Base-by-base conservation (phyloP, 768 basidiomycete species). In the Phaeotremella fagi region DNA sequence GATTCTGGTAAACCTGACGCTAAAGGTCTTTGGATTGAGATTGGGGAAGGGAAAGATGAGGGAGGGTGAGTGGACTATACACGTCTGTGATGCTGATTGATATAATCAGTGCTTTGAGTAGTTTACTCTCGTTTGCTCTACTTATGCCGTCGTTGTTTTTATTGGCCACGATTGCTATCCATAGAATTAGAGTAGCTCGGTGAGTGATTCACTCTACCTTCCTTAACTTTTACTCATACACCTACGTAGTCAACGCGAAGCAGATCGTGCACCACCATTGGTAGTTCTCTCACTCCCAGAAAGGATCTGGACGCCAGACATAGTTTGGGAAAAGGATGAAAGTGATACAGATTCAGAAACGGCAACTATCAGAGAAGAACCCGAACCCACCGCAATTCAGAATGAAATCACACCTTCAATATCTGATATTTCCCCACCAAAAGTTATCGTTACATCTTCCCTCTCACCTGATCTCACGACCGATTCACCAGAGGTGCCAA, bases 131-230 rank as follows among this genome's bases (percentile, higher is more conserved):
- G 54, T 79, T 90, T 55, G 88, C 97, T 31, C 80, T 97, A 48
- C 81, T 97, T 55, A 83, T 97, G 16, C 94, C 94, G 2, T 90
- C 89, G 5, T 79, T 85, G 24, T 80, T 98, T 57, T 91, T 92
- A 1, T 85, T 95, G 67, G 75, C 88, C 56, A 94, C 91, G 1
- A 83, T 95, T 35, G 80, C 94, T 53, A 80, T 95, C 15, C 91
- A 95, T 65, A 88, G 91, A 36, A 77, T 94, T 27, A 86, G 92
- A 28, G 48, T 62, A 4, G 61, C 67, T 7, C 51, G 70, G 71
- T 70, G 50, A 66, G 70, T 45, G 35, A n/a, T n/a, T n/a, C n/a
- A n/a, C n/a, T n/a, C n/a, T n/a, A n/a, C n/a, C n/a, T n/a, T n/a
- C n/a, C n/a, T n/a, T n/a, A n/a, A n/a, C n/a, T n/a, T n/a, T n/a